Evolutionary conservation across 2,329 filamentous ascomycete genomes (phyloP).

Genomic region (Clathrospora elynae): DNA sequence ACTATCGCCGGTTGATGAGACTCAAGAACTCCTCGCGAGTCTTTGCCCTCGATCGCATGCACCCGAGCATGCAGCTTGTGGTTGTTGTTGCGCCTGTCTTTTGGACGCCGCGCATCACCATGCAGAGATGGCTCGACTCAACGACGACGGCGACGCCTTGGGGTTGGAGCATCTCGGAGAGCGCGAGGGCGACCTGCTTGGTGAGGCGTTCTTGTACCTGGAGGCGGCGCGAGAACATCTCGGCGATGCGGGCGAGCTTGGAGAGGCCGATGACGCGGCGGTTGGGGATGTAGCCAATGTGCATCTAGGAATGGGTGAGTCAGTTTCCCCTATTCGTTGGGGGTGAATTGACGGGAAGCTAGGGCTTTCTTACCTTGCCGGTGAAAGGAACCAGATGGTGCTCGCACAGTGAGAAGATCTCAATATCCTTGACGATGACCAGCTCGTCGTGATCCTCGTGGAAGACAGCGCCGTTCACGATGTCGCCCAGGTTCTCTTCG

Average conservation of each 20-base stretch:
- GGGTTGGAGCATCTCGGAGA: slow-evolving; percentile 89
- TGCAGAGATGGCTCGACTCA: slow-evolving; percentile 95
- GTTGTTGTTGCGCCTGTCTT: slow-evolving; percentile 87
- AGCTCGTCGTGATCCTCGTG: slow-evolving; percentile 96
- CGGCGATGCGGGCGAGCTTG: slow-evolving; percentile 91
- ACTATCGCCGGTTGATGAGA: slow-evolving; percentile 55
- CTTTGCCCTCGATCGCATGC: slow-evolving; percentile 90
- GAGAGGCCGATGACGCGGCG: slow-evolving; percentile 92
- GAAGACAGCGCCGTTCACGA: slow-evolving; percentile 93
- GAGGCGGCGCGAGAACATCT: slow-evolving; percentile 92
- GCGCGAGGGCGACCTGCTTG: slow-evolving; percentile 91
- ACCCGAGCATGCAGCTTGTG: slow-evolving; percentile 96
- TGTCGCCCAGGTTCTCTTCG: slow-evolving; percentile 87
- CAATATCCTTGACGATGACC: slow-evolving; percentile 97
- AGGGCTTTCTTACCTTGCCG: slow-evolving; percentile 82
- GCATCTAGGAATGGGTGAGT: slow-evolving; percentile 70
- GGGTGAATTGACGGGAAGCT: slow-evolving; percentile 9
- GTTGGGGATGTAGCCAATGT: slow-evolving; percentile 96
- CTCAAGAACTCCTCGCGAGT: slow-evolving; percentile 95
- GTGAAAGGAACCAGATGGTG: slow-evolving; percentile 97
- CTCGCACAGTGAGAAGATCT: slow-evolving; percentile 92
- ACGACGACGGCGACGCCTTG: slow-evolving; percentile 97
- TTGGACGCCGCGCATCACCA: slow-evolving; percentile 98
- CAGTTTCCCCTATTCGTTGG: slow-evolving; percentile 6
- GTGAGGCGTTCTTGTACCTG: slow-evolving; percentile 97